A percentile compares a stretch with the other conserved stretches of the same genome.
These are phyloP conservation scores for Auricularia sp. DNA, from an alignment of 768 basidiomycete genomes.

Conservation along the genomic window DNA sequence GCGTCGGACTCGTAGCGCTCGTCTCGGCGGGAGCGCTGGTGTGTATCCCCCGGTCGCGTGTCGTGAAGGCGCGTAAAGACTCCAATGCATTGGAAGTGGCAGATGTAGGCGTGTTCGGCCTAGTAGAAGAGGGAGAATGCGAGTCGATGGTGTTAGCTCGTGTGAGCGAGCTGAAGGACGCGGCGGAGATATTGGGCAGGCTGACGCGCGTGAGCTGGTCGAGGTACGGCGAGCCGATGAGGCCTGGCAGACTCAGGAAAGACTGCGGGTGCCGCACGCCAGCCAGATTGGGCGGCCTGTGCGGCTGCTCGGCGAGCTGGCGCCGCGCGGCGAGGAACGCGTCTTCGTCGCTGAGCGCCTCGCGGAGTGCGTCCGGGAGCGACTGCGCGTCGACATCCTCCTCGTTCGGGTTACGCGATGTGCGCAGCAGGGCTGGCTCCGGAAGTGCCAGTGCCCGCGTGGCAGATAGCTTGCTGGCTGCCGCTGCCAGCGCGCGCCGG, in stretches of 20 bases:
- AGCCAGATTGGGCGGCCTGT: background rate
- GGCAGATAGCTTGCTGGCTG: background rate
- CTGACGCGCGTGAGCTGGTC: background rate
- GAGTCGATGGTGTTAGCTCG: background rate
- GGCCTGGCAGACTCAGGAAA: background rate
- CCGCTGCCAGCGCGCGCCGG: background rate
- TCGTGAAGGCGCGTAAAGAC: background rate
- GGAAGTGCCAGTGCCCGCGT: background rate
- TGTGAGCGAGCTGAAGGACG: background rate
- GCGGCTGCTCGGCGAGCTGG: background rate
- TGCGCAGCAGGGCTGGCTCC: background rate
- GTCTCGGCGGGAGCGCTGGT: background rate
- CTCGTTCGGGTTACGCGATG: background rate
- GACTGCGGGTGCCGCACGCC: background rate
- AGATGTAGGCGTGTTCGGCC: constrained; percentile 14
- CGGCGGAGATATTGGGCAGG: background rate
- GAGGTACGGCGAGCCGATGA: background rate
- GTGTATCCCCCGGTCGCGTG: constrained; percentile 16
- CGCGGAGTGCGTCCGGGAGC: background rate
- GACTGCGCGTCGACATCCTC: background rate
- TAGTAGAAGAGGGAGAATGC: constrained; percentile 8
- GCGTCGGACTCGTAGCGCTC: background rate
- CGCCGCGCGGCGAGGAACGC: background rate
- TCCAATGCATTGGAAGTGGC: background rate
- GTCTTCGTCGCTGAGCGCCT: background rate